Evolutionary conservation across 305 asterid genomes (phyloP).

Genomic region (Lippia alba): DNA sequence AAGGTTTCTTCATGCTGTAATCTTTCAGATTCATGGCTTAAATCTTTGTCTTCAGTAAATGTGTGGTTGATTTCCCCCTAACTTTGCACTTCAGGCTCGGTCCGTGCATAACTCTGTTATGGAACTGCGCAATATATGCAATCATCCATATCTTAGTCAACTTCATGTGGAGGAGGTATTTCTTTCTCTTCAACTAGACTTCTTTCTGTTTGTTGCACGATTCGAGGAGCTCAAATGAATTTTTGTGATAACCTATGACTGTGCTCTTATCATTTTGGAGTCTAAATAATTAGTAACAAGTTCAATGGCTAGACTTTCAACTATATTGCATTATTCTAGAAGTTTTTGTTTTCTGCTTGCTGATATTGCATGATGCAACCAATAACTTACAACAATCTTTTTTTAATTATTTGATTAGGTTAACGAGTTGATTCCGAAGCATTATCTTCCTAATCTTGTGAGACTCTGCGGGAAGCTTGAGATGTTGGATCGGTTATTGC

Average conservation of each 20-base stretch:
- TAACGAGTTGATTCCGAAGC: slow-evolving; percentile 87
- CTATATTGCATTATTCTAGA: slow-evolving; percentile 4
- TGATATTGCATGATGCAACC: slow-evolving; percentile 10
- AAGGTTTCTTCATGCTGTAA: slow-evolving; percentile 59
- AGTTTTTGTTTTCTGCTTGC: slow-evolving; percentile 3
- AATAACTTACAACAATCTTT: slow-evolving; percentile 8
- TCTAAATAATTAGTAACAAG: slow-evolving; percentile 9
- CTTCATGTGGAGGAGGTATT: slow-evolving; percentile 98
- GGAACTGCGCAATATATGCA: slow-evolving; percentile 98
- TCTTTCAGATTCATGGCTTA: slow-evolving; percentile 4
- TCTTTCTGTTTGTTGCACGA: slow-evolving; percentile 22
- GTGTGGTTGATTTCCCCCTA: slow-evolving; percentile 15
- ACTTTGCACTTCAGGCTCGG: slow-evolving; percentile 68
- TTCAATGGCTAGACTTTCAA: slow-evolving; percentile 23
- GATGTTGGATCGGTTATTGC: slow-evolving; percentile 94
- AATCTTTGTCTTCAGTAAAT: too few species aligned
- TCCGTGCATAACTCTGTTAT: slow-evolving; percentile 97
- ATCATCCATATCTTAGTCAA: slow-evolving; percentile 99
- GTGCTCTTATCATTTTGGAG: slow-evolving; percentile 10
- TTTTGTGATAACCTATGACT: slow-evolving; percentile 16
- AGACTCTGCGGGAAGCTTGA: slow-evolving; percentile 99
- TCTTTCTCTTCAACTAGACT: slow-evolving; percentile 34
- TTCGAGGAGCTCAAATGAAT: slow-evolving; percentile 17
- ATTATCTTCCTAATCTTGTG: slow-evolving; percentile 83
- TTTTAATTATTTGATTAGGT: slow-evolving; percentile 54